These are phyloP conservation scores for Schizophyllum amplum DNA, from an alignment of 1,284 basidiomycete species.

Conservation along the genomic window DNA sequence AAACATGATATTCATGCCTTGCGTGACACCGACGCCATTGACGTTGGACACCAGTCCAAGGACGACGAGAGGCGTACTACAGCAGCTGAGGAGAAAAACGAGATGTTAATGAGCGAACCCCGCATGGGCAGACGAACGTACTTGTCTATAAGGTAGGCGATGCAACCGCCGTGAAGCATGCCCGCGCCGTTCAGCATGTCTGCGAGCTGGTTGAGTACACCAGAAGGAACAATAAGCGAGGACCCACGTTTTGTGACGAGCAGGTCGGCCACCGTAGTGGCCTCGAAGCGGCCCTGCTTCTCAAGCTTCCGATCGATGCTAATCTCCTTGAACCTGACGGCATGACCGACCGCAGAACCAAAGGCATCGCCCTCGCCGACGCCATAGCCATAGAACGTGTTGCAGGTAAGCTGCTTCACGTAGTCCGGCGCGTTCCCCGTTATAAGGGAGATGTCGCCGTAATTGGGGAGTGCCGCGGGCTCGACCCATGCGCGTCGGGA, in stretches of 20 bases:
- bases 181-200: slow-evolving; percentile 68
- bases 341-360: slow-evolving; percentile 48
- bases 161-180: slow-evolving; percentile 63
- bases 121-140: slow-evolving; percentile 21
- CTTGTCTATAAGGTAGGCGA: slow-evolving; percentile 69
- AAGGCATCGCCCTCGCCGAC: slow-evolving; percentile 54
- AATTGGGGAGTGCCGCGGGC: slow-evolving; percentile 45
- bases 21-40: slow-evolving; percentile 69
- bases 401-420: slow-evolving; percentile 56
- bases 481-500: slow-evolving; percentile 44
- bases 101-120: slow-evolving; percentile 3
- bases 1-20: slow-evolving; percentile 58
- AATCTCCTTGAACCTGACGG: slow-evolving; percentile 52
- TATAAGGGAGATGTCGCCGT: slow-evolving; percentile 42
- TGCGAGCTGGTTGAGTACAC: slow-evolving; percentile 16
- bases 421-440: slow-evolving; percentile 51
- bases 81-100: slow-evolving; percentile 41
- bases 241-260: slow-evolving; percentile 47
- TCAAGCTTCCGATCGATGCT: slow-evolving; percentile 36
- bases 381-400: slow-evolving; percentile 58
- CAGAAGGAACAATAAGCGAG: neutral
- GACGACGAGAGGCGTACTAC: slow-evolving; percentile 55
- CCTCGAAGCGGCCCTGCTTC: slow-evolving; percentile 42
- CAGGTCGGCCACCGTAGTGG: slow-evolving; percentile 50
- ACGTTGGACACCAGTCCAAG: slow-evolving; percentile 47